Evolutionary conservation across 331 rosid genomes (phyloP).

Genomic region (Acacia concinna): DNA sequence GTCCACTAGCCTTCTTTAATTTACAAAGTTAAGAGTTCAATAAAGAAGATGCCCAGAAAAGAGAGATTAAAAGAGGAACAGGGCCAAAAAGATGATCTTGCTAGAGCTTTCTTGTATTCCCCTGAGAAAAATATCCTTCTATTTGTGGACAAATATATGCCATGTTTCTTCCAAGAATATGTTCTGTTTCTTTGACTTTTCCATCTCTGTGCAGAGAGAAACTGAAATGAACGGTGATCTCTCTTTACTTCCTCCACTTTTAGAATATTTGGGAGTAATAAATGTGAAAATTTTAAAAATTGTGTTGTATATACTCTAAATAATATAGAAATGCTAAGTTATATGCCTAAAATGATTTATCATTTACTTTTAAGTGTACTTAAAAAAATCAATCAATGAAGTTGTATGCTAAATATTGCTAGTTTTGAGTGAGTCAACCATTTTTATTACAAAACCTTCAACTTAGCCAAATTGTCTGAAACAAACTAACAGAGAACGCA

Average conservation of each 20-base stretch:
- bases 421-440: neutral
- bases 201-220: neutral
- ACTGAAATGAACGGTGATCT: neutral
- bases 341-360: neutral
- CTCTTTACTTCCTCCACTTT: neutral
- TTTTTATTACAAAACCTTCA: neutral
- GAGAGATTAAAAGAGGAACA: neutral
- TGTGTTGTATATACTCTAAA: neutral
- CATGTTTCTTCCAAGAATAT: neutral
- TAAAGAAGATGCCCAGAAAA: neutral
- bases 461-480: neutral
- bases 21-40: neutral
- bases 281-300: neutral
- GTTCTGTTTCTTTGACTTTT: neutral
- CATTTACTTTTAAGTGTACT: neutral
- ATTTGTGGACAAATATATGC: neutral
- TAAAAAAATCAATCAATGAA: too few relatives aligned
- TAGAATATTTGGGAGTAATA: neutral
- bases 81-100: neutral
- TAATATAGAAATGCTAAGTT: neutral
- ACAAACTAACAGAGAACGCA: neutral
- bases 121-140: neutral
- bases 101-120: neutral
- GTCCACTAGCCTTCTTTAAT: constrained; percentile 14
- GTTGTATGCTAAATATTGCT: neutral